These are phyloP conservation scores for Tieghemiomyces parasiticus DNA, from an alignment of 192 early-diverging fungal genomes.

Conservation along the genomic window DNA sequence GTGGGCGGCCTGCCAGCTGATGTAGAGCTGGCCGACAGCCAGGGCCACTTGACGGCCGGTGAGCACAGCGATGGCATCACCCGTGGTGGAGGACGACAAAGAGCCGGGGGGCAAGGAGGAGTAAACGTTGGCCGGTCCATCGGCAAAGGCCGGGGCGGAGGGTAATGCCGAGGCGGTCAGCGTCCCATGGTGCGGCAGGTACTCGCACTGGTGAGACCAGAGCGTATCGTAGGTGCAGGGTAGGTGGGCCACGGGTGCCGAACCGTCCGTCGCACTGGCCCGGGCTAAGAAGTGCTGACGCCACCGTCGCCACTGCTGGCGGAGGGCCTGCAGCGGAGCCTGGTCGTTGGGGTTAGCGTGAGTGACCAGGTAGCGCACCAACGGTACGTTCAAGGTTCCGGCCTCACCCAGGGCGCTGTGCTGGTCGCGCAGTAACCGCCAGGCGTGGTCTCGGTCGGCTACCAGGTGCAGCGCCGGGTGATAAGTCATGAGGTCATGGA, in stretches of 20 bases:
- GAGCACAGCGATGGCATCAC: neutral
- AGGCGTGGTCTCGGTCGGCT: neutral
- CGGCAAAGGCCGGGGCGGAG: no score
- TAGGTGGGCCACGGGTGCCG: no score
- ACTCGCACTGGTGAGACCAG: no score
- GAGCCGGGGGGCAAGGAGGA: no score
- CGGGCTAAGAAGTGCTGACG: neutral
- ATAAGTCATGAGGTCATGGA: slow-evolving; percentile 3
- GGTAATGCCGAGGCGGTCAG: no score
- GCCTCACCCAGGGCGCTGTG: neutral
- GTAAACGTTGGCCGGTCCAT: no score
- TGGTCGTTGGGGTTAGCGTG: neutral
- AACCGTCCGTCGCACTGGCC: no score
- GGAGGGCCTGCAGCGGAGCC: neutral
- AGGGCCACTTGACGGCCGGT: neutral
- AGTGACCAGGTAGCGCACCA: slow-evolving; percentile 1
- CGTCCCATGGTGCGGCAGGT: no score
- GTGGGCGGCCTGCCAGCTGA: neutral
- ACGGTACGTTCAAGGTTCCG: neutral
- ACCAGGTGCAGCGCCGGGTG: neutral
- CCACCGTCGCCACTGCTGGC: slow-evolving; percentile 8
- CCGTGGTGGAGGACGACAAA: no score
- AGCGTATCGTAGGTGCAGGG: no score
- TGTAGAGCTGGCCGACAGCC: neutral
- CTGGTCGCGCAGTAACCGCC: neutral